Percentiles rank a stretch among this genome's conserved stretches.
phyloP scores from a whole-genome alignment of 306 rosid genomes.

The Cicer judaicum region DNA sequence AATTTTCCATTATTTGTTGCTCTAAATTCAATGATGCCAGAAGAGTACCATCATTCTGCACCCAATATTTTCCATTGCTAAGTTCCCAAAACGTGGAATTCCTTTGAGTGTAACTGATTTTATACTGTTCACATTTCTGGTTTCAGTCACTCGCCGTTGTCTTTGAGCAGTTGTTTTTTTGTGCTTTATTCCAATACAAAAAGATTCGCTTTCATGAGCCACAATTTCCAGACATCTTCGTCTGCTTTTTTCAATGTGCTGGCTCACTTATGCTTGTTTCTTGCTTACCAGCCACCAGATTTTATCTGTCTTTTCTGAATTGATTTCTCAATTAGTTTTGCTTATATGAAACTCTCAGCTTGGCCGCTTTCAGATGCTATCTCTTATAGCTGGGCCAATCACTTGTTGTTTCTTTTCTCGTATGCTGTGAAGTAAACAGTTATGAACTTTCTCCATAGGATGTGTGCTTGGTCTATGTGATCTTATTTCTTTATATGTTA shows the following conservation, averaged over 20 bases:
- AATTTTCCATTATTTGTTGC: not conserved
- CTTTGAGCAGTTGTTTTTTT: not conserved
- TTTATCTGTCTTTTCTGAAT: not conserved
- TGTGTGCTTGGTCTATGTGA: not conserved
- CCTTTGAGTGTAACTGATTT: not conserved
- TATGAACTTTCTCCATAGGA: not conserved
- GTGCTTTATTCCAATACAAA: not conserved
- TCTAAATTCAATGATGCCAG: not conserved
- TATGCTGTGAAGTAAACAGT: not conserved
- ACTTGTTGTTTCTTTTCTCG: not conserved
- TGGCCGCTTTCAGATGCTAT: not conserved
- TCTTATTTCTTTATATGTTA: constrained; percentile 1
- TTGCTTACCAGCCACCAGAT: not conserved
- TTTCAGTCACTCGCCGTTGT: not conserved
- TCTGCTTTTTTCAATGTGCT: not conserved
- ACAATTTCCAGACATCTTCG: not conserved
- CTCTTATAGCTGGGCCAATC: not conserved
- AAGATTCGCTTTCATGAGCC: not conserved
- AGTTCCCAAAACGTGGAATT: not conserved
- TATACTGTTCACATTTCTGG: not conserved
- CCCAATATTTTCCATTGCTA: not conserved
- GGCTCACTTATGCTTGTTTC: not conserved
- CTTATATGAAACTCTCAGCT: not conserved
- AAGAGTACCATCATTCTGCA: not conserved
- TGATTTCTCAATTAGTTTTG: not conserved